Evolutionary conservation across 257 asterid species (phyloP).

Genomic region (Capsicum pubescens): DNA sequence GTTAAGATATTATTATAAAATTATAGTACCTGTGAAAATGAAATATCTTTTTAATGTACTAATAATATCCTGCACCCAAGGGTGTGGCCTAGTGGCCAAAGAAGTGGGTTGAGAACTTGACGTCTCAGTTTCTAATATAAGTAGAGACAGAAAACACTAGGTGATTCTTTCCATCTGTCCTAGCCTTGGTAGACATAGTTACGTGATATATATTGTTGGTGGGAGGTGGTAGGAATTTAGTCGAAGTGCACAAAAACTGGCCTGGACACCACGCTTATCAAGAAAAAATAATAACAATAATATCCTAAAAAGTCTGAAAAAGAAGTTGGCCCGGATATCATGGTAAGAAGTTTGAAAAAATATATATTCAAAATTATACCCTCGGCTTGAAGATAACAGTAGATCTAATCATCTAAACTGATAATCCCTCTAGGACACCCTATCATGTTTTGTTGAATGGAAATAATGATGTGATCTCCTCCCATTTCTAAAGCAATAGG

Average conservation of each 20-base stretch:
- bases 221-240: no score
- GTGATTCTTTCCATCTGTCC: no score
- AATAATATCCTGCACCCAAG: neutral
- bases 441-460: neutral
- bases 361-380: neutral
- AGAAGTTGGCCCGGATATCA: neutral
- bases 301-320: neutral
- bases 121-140: no score
- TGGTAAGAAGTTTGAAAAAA: neutral
- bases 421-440: neutral
- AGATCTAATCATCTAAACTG: constrained; percentile 3
- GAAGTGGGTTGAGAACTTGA: no score
- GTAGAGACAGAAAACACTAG: no score
- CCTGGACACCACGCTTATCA: no score
- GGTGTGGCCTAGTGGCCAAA: no score
- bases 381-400: neutral
- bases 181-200: no score
- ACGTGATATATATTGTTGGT: no score
- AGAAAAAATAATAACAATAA: no score
- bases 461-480: constrained; percentile 15
- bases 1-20: neutral
- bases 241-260: no score
- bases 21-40: neutral
- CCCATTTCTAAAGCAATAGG: neutral
- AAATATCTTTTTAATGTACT: neutral